These are phyloP conservation scores for Ogataea hybrid DNA, from an alignment of 1,139 yeast species.

Conservation along the genomic window DNA sequence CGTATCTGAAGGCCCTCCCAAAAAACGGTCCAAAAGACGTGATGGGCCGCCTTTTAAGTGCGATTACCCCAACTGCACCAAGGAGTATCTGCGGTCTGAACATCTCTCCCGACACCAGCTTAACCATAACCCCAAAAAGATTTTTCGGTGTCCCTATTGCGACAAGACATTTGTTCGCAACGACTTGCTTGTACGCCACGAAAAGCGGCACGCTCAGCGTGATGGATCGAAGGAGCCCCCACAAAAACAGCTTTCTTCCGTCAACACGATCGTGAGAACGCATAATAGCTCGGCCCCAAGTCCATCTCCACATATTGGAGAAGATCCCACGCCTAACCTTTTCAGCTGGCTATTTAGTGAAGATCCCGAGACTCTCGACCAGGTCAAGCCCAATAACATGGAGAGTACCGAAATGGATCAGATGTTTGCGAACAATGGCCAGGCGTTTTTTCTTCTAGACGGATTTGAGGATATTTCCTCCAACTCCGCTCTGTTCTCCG, in stretches of 20 bases:
- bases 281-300: constrained; percentile 11
- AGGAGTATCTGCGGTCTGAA: constrained; percentile 34
- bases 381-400: constrained; percentile 1
- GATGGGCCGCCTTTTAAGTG: constrained; percentile 30
- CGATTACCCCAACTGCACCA: constrained; percentile 31
- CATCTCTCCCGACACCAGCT: constrained; percentile 35
- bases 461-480: constrained; percentile 28
- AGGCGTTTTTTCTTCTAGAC: constrained; percentile 30
- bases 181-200: constrained; percentile 51
- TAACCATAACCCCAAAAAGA: constrained; percentile 35
- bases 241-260: constrained; percentile 17
- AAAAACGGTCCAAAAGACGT: constrained; percentile 16
- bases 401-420: constrained; percentile 22
- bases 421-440: constrained; percentile 25
- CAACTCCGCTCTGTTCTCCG: neutral
- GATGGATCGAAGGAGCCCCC: neutral
- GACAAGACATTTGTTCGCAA: constrained; percentile 58
- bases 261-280: constrained; percentile 22
- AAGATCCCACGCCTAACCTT: constrained; percentile 19
- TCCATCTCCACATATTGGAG: constrained; percentile 1
- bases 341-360: constrained; percentile 30
- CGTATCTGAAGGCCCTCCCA: constrained; percentile 12
- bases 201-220: constrained; percentile 43
- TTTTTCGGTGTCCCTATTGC: constrained; percentile 50
- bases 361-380: constrained; percentile 2